These are phyloP conservation scores for Penicillium sp. DNA, from an alignment of 2,329 filamentous ascomycete species.

Conservation along the genomic window DNA sequence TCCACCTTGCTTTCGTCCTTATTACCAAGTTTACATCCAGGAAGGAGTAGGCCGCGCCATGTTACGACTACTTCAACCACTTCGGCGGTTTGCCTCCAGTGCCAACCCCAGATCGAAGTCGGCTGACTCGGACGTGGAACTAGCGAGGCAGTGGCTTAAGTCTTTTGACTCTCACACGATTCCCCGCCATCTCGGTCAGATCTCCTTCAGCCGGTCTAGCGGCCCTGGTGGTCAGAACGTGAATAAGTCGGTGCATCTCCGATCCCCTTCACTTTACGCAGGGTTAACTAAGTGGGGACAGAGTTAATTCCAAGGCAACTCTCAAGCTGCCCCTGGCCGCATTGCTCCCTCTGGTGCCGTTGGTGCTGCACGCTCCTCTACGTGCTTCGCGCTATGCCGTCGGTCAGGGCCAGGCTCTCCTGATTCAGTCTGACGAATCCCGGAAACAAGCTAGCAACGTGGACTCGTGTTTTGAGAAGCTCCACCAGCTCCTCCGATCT, in stretches of 20 bases:
- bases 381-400: constrained; percentile 54
- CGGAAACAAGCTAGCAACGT: constrained; percentile 60
- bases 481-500: constrained; percentile 52
- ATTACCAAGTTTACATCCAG: neutral
- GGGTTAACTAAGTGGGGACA: constrained; percentile 28
- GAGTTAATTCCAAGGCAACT: constrained; percentile 65
- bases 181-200: constrained; percentile 53
- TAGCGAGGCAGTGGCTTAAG: constrained; percentile 55
- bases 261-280: constrained; percentile 7
- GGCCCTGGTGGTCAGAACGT: constrained; percentile 65
- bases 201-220: constrained; percentile 60
- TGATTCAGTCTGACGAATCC: constrained; percentile 61
- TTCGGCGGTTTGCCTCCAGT: neutral
- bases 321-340: constrained; percentile 52
- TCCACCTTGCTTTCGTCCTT: neutral
- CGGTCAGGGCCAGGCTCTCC: constrained; percentile 49
- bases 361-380: constrained; percentile 50
- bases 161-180: constrained; percentile 52
- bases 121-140: constrained; percentile 21
- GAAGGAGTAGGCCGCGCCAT: neutral
- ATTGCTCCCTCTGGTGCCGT: constrained; percentile 53
- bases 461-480: constrained; percentile 55
- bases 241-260: constrained; percentile 54
- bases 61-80: neutral
- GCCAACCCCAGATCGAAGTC: constrained; percentile 12